Evolutionary conservation across 1,139 yeast genomes (phyloP).

Genomic region (Saccharomyces uvarum): DNA sequence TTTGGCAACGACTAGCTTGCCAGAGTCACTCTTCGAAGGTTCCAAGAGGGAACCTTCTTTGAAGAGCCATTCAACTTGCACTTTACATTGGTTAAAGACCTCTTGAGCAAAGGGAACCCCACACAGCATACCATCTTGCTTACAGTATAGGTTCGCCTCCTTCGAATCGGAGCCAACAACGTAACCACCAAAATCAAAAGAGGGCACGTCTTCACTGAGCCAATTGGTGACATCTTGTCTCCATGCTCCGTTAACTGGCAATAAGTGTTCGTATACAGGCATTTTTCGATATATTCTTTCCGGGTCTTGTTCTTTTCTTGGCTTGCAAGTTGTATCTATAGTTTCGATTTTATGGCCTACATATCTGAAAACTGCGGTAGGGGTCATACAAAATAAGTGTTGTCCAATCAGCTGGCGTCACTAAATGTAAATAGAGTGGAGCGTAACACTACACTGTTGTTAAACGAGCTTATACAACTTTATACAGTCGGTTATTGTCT

Average conservation of each 20-base stretch:
- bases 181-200: constrained; percentile 88
- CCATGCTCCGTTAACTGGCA: constrained; percentile 76
- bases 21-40: constrained; percentile 37
- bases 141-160: constrained; percentile 73
- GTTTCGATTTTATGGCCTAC: neutral
- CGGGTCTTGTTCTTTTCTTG: neutral
- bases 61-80: constrained; percentile 63
- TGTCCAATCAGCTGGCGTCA: neutral
- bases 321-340: neutral
- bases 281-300: constrained; percentile 1
- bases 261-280: constrained; percentile 40
- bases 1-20: constrained; percentile 67
- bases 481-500: neutral
- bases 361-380: neutral
- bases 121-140: constrained; percentile 71
- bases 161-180: constrained; percentile 78
- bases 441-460: neutral
- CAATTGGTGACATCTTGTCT: constrained; percentile 65
- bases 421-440: neutral
- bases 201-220: constrained; percentile 83
- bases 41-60: constrained; percentile 60
- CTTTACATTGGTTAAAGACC: constrained; percentile 67
- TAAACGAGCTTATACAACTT: neutral
- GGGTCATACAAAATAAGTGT: neutral
- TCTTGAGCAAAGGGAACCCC: constrained; percentile 90